phyloP scores from a whole-genome alignment of 2,329 filamentous ascomycete species.

The Monilinia fructigena region DNA sequence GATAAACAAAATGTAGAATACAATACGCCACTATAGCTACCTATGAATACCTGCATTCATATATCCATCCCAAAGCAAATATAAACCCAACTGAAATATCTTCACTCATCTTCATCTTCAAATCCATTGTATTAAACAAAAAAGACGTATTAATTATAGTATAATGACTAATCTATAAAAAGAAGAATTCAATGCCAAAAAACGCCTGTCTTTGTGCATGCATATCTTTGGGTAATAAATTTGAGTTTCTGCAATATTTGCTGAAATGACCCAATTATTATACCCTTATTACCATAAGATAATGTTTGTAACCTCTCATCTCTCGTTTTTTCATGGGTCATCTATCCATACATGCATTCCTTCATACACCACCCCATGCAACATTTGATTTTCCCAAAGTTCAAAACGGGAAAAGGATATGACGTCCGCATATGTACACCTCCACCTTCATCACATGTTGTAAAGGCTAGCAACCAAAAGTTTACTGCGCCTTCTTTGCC shows the following conservation, averaged over 20 bases:
- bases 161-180: slow-evolving; percentile 4
- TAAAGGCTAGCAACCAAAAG: neutral
- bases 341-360: neutral
- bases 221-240: neutral
- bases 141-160: slow-evolving; percentile 8
- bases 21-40: no score
- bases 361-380: neutral
- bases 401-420: neutral
- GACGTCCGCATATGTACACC: slow-evolving; percentile 1
- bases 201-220: slow-evolving; percentile 9
- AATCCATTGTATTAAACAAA: neutral
- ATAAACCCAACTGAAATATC: no score
- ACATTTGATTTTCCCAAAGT: neutral
- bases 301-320: slow-evolving; percentile 12
- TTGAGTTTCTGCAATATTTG: neutral
- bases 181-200: neutral
- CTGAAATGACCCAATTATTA: neutral
- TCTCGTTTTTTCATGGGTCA: slow-evolving; percentile 8
- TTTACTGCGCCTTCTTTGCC: slow-evolving; percentile 52
- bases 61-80: no score
- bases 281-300: slow-evolving; percentile 10
- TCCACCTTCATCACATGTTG: neutral
- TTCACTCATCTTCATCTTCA: no score
- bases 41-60: no score
- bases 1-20: no score